Conservation (phyloP, 768 basidiomycete genomes). For the Tylopilus felleus region DNA sequence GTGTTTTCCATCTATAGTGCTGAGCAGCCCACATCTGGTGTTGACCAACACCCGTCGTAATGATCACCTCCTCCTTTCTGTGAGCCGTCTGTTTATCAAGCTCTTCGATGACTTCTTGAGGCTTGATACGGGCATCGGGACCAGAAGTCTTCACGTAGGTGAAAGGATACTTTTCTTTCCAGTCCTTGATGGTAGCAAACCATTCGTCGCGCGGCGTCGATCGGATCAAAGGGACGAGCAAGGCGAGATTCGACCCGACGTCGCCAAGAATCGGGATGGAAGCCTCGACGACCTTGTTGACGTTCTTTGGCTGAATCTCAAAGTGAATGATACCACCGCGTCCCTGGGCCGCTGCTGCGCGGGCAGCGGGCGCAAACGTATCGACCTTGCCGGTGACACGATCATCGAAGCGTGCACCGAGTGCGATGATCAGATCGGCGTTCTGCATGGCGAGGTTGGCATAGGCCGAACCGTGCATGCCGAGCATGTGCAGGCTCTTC, state of each 20-base stretch:
- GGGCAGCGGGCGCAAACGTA: conserved; percentile 87
- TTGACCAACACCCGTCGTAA: conserved; percentile 95
- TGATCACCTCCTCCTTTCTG: conserved; percentile 81
- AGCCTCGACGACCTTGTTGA: conserved; percentile 98
- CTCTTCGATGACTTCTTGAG: conserved; percentile 95
- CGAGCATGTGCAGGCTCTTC: conserved; percentile 92
- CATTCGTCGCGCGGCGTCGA: conserved; percentile 65
- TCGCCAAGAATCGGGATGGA: conserved; percentile 93
- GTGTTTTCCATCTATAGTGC: conserved; percentile 85
- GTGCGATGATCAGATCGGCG: conserved; percentile 96
- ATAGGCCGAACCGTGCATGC: conserved; percentile 97
- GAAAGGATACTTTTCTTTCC: conserved; percentile 91
- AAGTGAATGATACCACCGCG: conserved; percentile 98
- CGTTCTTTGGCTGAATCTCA: conserved; percentile 97
- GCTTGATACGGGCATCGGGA: conserved; percentile 76
- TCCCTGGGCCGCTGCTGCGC: conserved; percentile 78
- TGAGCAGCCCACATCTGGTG: conserved; percentile 99
- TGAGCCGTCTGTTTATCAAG: conserved; percentile 76
- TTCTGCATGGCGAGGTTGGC: conserved; percentile 98
- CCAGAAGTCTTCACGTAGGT: conserved; percentile 64
- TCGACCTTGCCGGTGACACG: conserved; percentile 92
- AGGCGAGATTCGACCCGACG: conserved; percentile 76
- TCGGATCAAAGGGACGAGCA: conserved; percentile 78
- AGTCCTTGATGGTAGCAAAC: conserved; percentile 77
- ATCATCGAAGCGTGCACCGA: conserved; percentile 96